These are phyloP conservation scores for Scedosporium boydii DNA, from an alignment of 2,329 filamentous ascomycete genomes.

Conservation along the genomic window DNA sequence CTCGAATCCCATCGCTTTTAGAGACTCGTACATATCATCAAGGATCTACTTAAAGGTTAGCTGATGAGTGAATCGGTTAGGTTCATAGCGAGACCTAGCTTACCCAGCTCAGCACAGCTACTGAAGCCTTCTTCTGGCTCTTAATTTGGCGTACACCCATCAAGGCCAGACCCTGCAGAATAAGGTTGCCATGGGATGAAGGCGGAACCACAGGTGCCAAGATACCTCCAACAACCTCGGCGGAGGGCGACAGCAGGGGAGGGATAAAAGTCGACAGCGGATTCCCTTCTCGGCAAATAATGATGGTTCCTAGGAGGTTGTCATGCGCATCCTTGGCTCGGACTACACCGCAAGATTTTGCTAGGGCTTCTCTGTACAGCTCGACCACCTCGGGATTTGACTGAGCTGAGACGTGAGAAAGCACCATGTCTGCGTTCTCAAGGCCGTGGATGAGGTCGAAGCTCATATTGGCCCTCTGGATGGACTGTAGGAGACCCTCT, in stretches of 20 bases:
- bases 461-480: constrained; percentile 62
- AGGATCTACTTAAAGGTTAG: constrained; percentile 39
- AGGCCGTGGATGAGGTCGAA: constrained; percentile 79
- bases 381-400: constrained; percentile 70
- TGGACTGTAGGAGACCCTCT: constrained; percentile 63
- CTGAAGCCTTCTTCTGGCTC: constrained; percentile 56
- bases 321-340: constrained; percentile 62
- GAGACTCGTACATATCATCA: constrained; percentile 63
- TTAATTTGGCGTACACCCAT: constrained; percentile 79
- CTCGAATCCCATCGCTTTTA: constrained; percentile 72
- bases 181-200: constrained; percentile 54
- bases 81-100: constrained; percentile 22
- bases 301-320: constrained; percentile 67
- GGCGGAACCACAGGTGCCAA: constrained; percentile 69
- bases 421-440: constrained; percentile 64
- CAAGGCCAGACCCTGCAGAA: constrained; percentile 67
- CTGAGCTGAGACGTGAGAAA: constrained; percentile 64
- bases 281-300: constrained; percentile 66
- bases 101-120: constrained; percentile 73
- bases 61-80: neutral
- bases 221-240: constrained; percentile 57
- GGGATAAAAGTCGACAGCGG: constrained; percentile 62
- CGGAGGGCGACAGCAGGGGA: constrained; percentile 48
- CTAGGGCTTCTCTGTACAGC: constrained; percentile 67
- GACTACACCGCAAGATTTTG: constrained; percentile 71